phyloP scores from a whole-genome alignment of 106 monocot species.

The Platanthera zijinensis region DNA sequence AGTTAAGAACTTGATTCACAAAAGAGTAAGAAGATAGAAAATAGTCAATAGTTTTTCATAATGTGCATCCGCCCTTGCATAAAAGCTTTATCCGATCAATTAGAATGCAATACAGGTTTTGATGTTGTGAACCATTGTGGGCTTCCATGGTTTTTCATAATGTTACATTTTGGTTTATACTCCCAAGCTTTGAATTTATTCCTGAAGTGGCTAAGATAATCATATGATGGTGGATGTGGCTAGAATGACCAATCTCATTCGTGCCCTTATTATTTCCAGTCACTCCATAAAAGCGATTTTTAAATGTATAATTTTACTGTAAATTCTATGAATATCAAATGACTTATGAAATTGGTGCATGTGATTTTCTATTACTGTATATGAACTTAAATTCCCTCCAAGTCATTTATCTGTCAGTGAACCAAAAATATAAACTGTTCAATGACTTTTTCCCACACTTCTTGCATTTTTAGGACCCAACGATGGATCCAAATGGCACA shows the following conservation, averaged over 20 bases:
- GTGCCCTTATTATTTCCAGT: background rate
- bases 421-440: too few relatives aligned
- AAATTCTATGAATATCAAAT: background rate
- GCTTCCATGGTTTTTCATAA: background rate
- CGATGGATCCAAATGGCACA: too few relatives aligned
- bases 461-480: too few relatives aligned
- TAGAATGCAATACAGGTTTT: background rate
- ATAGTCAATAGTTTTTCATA: background rate
- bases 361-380: too few relatives aligned
- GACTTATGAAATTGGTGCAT: background rate
- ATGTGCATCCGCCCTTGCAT: background rate
- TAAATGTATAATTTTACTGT: background rate
- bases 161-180: background rate
- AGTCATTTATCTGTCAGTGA: too few relatives aligned
- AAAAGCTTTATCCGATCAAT: background rate
- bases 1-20: background rate
- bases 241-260: background rate
- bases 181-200: background rate
- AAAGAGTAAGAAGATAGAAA: background rate
- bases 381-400: too few relatives aligned
- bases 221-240: slow-evolving; percentile 1
- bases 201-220: background rate
- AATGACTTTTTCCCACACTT: too few relatives aligned
- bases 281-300: background rate
- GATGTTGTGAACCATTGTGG: background rate